Evolutionary conservation across 2,329 filamentous ascomycete species (phyloP), one percentile per base, ranked within the genome.

Genomic region (Cladophialophora immunda): DNA sequence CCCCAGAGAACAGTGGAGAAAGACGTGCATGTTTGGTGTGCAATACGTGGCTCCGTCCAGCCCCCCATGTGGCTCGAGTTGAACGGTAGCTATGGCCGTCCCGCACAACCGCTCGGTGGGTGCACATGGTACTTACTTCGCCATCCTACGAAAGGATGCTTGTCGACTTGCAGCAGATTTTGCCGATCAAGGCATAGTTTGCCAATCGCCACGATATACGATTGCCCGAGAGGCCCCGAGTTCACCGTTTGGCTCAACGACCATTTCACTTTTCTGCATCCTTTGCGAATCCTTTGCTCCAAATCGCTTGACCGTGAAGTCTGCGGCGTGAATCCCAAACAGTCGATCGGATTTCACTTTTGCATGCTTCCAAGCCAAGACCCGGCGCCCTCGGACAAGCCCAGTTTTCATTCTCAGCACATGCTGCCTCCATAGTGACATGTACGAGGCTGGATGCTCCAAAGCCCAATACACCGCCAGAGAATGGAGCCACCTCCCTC

Each of bases 31-130:
- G 30, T 38, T 27, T 58, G 55, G n/a, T 41, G n/a, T 22, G 34
- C 30, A 34, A 58, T 58, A 58, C 55, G 55, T 58, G 55, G 55
- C 55, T 58, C 55, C 55, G 22, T 38, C 22, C 34, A 34, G 30
- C 55, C 9, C 32, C 55, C 55, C 55, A 38, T 58, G 55, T 58
- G 55, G 55, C 55, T 58, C 34, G n/a, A 58, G 19, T 22, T 22
- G 30, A 41, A 58, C 30, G 17, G 15, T 22, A n/a, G 25, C n/a
- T 19, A 34, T 36, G 13, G 22, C n/a, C 19, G 27, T 55, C 52
- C 30, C 25, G 27, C 17, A 30, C 27, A n/a, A 32, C n/a, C n/a
- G 52, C 30, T 17, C 27, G 19, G 19, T 22, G 55, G 17, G 29
- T 58, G 55, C 32, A 58, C 55, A 58, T 58, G 55, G 34, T 41